Conservation (phyloP, 2,329 filamentous ascomycete genomes). For the Fusarium sp. region DNA sequence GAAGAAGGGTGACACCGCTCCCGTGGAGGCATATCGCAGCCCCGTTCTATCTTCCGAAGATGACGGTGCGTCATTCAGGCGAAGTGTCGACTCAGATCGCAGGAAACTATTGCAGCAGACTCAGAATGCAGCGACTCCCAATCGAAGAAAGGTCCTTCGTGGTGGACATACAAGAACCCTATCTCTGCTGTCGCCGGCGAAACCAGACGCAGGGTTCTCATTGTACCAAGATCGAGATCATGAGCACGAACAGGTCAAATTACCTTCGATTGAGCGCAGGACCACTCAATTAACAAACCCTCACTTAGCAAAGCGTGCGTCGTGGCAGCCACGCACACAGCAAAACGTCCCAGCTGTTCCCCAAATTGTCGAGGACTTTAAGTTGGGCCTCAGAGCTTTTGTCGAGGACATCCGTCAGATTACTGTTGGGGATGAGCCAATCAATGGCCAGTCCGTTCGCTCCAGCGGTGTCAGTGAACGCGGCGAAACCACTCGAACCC, state of each 20-base stretch:
- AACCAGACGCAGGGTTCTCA: conserved; percentile 56
- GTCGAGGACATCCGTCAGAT: conserved; percentile 95
- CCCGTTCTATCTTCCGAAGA: conserved; percentile 43
- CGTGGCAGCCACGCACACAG: conserved; percentile 66
- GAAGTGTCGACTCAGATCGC: conserved; percentile 75
- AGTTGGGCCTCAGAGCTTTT: conserved; percentile 91
- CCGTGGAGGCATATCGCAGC: conserved; percentile 63
- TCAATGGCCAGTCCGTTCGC: conserved; percentile 61
- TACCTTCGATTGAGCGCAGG: conserved; percentile 47
- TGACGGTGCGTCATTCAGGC: conserved; percentile 50
- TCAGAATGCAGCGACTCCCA: conserved; percentile 56
- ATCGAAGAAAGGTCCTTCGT: conserved; percentile 73
- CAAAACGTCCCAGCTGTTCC: conserved; percentile 64
- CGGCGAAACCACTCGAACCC: conserved; percentile 47
- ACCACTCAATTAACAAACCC: conserved; percentile 52
- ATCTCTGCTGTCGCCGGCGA: conserved; percentile 82
- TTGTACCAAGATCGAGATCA: conserved; percentile 53
- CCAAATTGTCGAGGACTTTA: conserved; percentile 89
- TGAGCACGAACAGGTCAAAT: conserved; percentile 41
- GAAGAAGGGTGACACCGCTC: conserved; percentile 75
- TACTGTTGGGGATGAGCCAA: conserved; percentile 92
- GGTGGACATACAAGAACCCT: conserved; percentile 73
- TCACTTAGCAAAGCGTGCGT: conserved; percentile 65
- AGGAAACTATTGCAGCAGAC: conserved; percentile 71
- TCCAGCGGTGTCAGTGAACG: conserved; percentile 36